Evolutionary conservation across 305 asterid genomes (phyloP), one percentile per base, ranked within the genome.

Genomic region (Vinca major): DNA sequence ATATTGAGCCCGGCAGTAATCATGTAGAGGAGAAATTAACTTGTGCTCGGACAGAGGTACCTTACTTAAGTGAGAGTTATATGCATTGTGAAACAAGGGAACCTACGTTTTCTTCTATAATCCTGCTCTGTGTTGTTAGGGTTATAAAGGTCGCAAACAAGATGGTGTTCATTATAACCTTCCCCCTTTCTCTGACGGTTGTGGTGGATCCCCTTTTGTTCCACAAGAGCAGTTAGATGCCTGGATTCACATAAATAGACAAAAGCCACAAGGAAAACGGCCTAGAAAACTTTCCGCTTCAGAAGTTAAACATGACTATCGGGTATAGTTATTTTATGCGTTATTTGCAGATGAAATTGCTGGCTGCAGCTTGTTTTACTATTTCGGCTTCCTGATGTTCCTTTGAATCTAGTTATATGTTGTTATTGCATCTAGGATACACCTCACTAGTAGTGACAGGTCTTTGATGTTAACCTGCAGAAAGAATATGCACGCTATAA

Each of bases 191-290:
- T 56, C 74, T 70, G 82, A 73, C 60, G 76, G 79, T 61, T 61
- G 49, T 62, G 76, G 73, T 74, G 78, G 88, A 70, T 81, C 88
- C 78, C 81, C 79, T 7, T 60, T 7, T 56, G 88, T 87, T 78
- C 78, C 89, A 41, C 94, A 84, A 79, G 94, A 84, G 82, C 94
- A 85, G 79, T 85, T 85, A 55, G 80, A 85, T 82, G 91, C 89
- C 36, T 84, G 94, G 89, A 66, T 77, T 75, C 84, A 85, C 60
- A 87, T 85, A 71, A 82, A 84, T 62, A 80, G 79, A 43, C 86
- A 79, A 55, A 83, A 73, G 71, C 71, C 83, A 65, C 80, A 71
- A 63, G 47, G 68, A 21, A 83, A 68, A 74, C 81, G 79, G 65
- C 78, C 68, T 41, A 69, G 76, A 45, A 79, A 74, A 78, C 76